Evolutionary conservation across 441 rosid species (phyloP).

Genomic region (Pelargonium citronellum): DNA sequence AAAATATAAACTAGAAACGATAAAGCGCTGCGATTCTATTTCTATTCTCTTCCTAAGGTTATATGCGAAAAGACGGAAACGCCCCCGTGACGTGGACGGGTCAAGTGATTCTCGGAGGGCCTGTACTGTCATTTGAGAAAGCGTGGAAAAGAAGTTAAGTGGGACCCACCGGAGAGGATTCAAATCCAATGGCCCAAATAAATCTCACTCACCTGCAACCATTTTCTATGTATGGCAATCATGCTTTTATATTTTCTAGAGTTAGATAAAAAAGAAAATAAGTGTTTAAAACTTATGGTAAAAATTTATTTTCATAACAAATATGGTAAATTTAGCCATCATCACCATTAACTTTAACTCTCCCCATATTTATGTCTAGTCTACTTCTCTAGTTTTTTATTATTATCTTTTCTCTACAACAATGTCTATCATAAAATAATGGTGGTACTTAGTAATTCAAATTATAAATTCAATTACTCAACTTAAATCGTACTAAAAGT

Average conservation of each 20-base stretch:
- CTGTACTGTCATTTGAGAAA: background rate
- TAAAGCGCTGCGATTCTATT: background rate
- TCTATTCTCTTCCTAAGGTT: background rate
- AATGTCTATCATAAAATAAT: too few relatives aligned
- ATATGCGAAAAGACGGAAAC: background rate
- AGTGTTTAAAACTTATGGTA: background rate
- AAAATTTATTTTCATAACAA: too few relatives aligned
- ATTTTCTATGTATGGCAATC: constrained; percentile 1
- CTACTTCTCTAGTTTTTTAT: too few relatives aligned
- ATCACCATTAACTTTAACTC: too few relatives aligned
- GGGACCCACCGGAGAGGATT: constrained; percentile 26
- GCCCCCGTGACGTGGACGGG: background rate
- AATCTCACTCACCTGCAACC: constrained; percentile 10
- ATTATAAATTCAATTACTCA: too few relatives aligned
- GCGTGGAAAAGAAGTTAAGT: constrained; percentile 2
- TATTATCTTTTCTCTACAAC: too few relatives aligned
- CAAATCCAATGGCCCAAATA: constrained; percentile 33
- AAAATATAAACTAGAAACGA: too few relatives aligned
- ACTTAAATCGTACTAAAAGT: too few relatives aligned
- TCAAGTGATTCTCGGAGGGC: constrained; percentile 2
- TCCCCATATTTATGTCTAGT: too few relatives aligned
- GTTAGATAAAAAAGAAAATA: background rate
- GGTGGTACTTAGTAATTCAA: too few relatives aligned
- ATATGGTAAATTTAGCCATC: too few relatives aligned
- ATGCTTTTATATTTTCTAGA: background rate